These are phyloP conservation scores for Penicillium olsonii DNA, from an alignment of 2,329 filamentous ascomycete species.

Conservation along the genomic window DNA sequence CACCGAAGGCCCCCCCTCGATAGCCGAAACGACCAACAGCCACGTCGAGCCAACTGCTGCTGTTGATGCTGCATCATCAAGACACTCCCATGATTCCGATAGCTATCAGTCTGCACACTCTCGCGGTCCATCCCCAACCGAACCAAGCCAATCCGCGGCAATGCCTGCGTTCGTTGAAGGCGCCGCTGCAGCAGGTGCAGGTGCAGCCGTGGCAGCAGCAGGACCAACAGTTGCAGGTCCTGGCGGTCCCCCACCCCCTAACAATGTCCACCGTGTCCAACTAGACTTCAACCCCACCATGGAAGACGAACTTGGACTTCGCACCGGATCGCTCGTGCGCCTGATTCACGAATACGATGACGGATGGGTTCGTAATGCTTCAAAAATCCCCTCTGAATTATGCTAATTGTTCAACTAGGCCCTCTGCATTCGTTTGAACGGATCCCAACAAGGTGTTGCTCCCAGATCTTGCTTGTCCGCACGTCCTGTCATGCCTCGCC, in stretches of 20 bases:
- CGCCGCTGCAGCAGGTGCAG: slow-evolving; percentile 12
- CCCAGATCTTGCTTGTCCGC: slow-evolving; percentile 92
- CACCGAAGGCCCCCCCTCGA: slow-evolving; percentile 17
- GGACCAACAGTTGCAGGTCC: slow-evolving; percentile 16
- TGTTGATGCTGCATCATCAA: slow-evolving; percentile 36
- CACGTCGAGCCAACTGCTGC: slow-evolving; percentile 36
- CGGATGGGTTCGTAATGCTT: slow-evolving; percentile 76
- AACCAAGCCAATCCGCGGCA: slow-evolving; percentile 19
- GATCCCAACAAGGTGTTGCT: slow-evolving; percentile 87
- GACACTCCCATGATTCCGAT: slow-evolving; percentile 22
- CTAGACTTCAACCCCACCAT: slow-evolving; percentile 92
- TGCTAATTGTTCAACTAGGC: slow-evolving; percentile 57
- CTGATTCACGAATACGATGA: slow-evolving; percentile 96
- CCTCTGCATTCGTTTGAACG: slow-evolving; percentile 86
- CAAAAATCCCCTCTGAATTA: neutral
- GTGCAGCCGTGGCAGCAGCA: slow-evolving; percentile 5
- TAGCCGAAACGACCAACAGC: slow-evolving; percentile 24
- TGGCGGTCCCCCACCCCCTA: slow-evolving; percentile 47
- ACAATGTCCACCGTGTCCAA: slow-evolving; percentile 86
- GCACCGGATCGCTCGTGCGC: slow-evolving; percentile 79
- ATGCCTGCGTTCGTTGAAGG: slow-evolving; percentile 27
- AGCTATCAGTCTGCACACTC: slow-evolving; percentile 25
- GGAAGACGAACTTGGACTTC: slow-evolving; percentile 84
- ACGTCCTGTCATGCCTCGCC: slow-evolving; percentile 83
- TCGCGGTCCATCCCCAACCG: slow-evolving; percentile 23